Conservation (phyloP, 2,329 filamentous ascomycete genomes). For the Coleophoma crateriformis region DNA sequence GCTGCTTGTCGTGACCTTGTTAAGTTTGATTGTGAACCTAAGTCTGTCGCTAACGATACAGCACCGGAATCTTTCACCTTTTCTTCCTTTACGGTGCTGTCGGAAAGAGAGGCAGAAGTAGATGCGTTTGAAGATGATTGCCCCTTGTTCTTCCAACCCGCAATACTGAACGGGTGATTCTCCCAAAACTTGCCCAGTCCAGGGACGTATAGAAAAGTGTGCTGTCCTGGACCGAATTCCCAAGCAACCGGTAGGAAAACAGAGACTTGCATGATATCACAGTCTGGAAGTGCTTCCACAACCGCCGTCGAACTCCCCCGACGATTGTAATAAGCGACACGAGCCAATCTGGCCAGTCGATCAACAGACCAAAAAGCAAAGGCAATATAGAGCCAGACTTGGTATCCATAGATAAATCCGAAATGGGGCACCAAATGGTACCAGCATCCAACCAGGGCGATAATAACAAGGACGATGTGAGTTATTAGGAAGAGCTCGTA, state of each 20-base stretch:
- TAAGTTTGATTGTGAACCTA: too few relatives aligned
- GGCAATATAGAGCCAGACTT: slow-evolving; percentile 38
- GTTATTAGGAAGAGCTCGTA: slow-evolving; percentile 10
- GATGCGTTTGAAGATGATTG: too few relatives aligned
- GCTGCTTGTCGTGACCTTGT: too few relatives aligned
- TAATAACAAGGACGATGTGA: slow-evolving; percentile 9
- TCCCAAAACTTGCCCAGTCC: slow-evolving; percentile 41
- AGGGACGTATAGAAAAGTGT: slow-evolving; percentile 45
- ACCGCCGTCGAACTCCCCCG: slow-evolving; percentile 11
- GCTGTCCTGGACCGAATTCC: slow-evolving; percentile 24
- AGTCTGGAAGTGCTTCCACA: too few relatives aligned
- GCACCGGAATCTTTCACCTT: too few relatives aligned
- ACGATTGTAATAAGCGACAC: slow-evolving; percentile 32
- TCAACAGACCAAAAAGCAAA: slow-evolving; percentile 41
- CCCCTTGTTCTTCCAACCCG: too few relatives aligned
- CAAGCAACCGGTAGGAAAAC: slow-evolving; percentile 31
- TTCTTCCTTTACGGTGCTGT: too few relatives aligned
- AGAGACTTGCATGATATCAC: slow-evolving; percentile 33
- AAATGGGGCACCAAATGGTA: slow-evolving; percentile 33
- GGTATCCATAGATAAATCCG: slow-evolving; percentile 30
- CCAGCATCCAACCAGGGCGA: slow-evolving; percentile 9
- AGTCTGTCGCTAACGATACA: too few relatives aligned
- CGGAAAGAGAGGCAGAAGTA: too few relatives aligned
- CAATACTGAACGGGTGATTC: slow-evolving; percentile 47
- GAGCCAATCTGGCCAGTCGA: slow-evolving; percentile 32